Base-by-base conservation (phyloP, 306 rosid genomes). In the Urtica urens region DNA sequence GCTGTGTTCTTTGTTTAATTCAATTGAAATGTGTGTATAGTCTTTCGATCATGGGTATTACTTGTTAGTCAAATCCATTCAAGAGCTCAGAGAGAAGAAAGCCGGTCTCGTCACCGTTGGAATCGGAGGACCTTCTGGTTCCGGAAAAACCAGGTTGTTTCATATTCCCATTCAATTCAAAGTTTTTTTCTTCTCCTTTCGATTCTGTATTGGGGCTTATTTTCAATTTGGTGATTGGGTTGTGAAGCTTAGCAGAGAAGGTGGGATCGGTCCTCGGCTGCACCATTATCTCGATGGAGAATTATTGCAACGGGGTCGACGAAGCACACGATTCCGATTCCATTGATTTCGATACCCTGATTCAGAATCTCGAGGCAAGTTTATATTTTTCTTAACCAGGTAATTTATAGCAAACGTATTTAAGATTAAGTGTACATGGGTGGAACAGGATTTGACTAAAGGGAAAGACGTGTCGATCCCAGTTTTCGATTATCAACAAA, bases 61-160 rank as follows among this genome's bases (percentile, higher is more conserved):
- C 73, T 72, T 90, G 33, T 69, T 90, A 46, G 95, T 90, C 52
- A 92, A 85, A 71, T 92, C 99, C 59, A 73, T 92, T 42, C 99
- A 92, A 92, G 99, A 92, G 68, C 87, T 92, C 31, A 72, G 99
- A 67, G 94, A 79, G 75, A 92, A 73, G 54, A 92, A 92, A 52
- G 79, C 77, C 39, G 87, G 94, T 45, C 71, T 85, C 58, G 99
- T 92, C 43, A 79, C 87, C 6, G 93, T 82, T 59, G 99, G 94
- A 61, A 92, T 92, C 64, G 96, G 99, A 45, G 99, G 99, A 64
- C 93, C 99, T 17, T 77, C 94, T 26, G 99, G 99, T 67, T 92
- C 99, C 21, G 96, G 99, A 58, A 92, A 92, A 82, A 63, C 99
- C 44, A 92, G 99, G 86, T 85, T 62, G 55, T 41, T 38, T 38